Conservation (phyloP, 306 rosid genomes). For the Myrica gale region DNA sequence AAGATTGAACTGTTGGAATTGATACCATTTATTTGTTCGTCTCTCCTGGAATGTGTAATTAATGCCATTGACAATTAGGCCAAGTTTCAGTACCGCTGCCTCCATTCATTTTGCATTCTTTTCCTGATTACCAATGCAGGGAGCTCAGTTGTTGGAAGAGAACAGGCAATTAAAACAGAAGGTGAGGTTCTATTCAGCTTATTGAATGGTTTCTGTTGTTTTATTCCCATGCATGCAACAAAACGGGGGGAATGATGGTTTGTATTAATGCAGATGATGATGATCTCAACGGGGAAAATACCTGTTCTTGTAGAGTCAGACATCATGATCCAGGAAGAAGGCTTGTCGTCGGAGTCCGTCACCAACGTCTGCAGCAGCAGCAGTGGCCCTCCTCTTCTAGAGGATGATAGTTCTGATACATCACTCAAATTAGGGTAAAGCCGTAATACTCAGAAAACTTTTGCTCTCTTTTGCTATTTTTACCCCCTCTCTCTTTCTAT, state of each 20-base stretch:
- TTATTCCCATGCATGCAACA: not conserved
- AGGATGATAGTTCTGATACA: conserved; percentile 35
- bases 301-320: conserved; percentile 12
- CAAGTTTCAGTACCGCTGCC: not conserved
- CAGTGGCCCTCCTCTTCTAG: conserved; percentile 21
- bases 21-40: not conserved
- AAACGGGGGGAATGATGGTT: not conserved
- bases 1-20: not conserved
- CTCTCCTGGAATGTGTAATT: not conserved
- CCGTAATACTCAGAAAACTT: not conserved
- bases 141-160: conserved; percentile 23
- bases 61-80: not conserved
- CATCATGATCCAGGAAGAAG: conserved; percentile 22
- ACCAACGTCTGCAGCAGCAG: conserved; percentile 30
- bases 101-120: not conserved
- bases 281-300: conserved; percentile 17
- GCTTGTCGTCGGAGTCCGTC: conserved; percentile 37
- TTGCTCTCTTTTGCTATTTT: not conserved
- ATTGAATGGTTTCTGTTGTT: not conserved
- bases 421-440: conserved; percentile 40
- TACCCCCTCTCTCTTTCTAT: no score
- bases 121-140: conserved; percentile 1
- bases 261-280: conserved; percentile 26
- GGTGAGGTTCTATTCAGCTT: conserved; percentile 12
- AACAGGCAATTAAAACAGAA: conserved; percentile 30